Evolutionary conservation across 371 early-diverging fungal genomes (phyloP).

Genomic region (Lichtheimia hyalospora): DNA sequence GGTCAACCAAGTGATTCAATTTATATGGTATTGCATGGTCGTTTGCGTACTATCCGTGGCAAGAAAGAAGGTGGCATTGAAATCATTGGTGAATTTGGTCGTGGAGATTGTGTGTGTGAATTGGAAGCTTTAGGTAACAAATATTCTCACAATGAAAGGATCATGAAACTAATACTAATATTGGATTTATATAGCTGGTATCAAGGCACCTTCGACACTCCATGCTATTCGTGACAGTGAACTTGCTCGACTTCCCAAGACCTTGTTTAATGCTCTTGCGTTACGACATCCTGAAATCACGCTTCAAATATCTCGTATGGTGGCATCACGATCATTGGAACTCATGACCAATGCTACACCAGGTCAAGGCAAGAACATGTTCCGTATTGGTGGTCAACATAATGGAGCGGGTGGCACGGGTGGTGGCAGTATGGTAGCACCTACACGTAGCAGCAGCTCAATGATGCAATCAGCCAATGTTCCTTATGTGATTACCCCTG

Average conservation of each 20-base stretch:
- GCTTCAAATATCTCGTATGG: slow-evolving; percentile 86
- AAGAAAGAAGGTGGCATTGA: slow-evolving; percentile 67
- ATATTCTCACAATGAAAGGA: background rate
- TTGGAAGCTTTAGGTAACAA: slow-evolving; percentile 81
- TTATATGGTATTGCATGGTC: slow-evolving; percentile 92
- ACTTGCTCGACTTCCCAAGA: slow-evolving; percentile 93
- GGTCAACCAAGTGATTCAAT: slow-evolving; percentile 86
- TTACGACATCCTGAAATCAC: slow-evolving; percentile 89
- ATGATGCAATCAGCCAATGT: background rate
- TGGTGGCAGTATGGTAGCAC: slow-evolving; percentile 5
- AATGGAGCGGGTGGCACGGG: too few species aligned
- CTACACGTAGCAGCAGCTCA: slow-evolving; percentile 1
- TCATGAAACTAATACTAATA: background rate
- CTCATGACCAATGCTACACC: slow-evolving; percentile 31
- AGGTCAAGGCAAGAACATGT: slow-evolving; percentile 7
- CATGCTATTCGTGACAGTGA: slow-evolving; percentile 98
- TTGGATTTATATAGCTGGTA: slow-evolving; percentile 41
- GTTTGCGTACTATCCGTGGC: slow-evolving; percentile 83
- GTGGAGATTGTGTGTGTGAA: slow-evolving; percentile 94
- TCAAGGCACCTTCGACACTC: slow-evolving; percentile 81
- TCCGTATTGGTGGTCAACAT: background rate
- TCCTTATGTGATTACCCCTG: slow-evolving; percentile 20
- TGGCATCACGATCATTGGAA: slow-evolving; percentile 77
- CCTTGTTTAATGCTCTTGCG: slow-evolving; percentile 90
- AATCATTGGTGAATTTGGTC: slow-evolving; percentile 91